Evolutionary conservation across 208 protist genomes (phyloP).

Genomic region (Trichomonas tenax): DNA sequence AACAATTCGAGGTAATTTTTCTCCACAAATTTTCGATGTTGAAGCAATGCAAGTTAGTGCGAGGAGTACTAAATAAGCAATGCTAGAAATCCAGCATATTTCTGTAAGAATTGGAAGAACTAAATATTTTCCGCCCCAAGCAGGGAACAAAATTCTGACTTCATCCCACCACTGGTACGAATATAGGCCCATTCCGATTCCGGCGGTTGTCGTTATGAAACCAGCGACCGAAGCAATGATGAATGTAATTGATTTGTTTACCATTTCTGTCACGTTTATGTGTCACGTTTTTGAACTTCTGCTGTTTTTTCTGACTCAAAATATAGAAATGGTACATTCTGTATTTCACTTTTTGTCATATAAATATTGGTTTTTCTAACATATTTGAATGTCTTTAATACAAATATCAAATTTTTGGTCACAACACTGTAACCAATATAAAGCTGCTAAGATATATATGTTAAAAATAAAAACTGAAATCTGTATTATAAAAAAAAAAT

Average conservation of each 20-base stretch:
- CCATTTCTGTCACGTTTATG: not conserved
- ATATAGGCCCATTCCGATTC: not conserved
- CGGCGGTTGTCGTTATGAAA: not conserved
- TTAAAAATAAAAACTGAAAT: no score
- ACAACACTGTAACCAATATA: no score
- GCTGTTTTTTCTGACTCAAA: no score
- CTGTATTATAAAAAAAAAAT: no score
- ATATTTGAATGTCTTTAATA: no score
- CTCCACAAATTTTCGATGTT: not conserved
- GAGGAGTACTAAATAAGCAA: not conserved
- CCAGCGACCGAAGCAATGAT: not conserved
- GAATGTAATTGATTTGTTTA: not conserved
- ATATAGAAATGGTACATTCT: no score
- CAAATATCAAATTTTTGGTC: no score
- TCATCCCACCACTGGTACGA: not conserved
- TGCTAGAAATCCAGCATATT: not conserved
- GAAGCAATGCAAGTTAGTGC: not conserved
- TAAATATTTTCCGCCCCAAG: not conserved
- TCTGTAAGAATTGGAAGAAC: not conserved
- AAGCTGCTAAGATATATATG: no score
- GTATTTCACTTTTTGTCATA: no score
- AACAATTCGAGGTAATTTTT: not conserved
- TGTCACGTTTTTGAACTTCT: no score
- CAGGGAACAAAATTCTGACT: not conserved
- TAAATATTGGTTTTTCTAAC: no score